Evolutionary conservation across 2,329 filamentous ascomycete genomes (phyloP).

Genomic region (Ophiostoma populinum): DNA sequence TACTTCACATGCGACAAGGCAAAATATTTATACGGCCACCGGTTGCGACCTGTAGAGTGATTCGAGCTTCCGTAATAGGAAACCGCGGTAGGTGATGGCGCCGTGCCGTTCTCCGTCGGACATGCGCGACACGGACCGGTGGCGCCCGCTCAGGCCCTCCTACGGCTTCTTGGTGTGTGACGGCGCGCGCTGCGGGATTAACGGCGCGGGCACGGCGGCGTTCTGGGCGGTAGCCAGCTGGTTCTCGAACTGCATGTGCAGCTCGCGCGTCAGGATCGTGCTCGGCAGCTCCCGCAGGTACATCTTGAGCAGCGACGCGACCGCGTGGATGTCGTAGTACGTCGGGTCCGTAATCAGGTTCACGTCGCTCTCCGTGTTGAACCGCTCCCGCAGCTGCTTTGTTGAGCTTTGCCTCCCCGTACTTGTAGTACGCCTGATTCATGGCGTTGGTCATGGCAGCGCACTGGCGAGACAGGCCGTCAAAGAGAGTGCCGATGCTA

Average conservation of each 20-base stretch:
- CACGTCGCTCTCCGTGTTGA: conserved; percentile 84
- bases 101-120: too few species aligned
- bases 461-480: too few species aligned
- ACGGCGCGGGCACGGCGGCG: too few species aligned
- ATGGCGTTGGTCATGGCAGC: too few species aligned
- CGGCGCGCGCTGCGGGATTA: conserved; percentile 62
- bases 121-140: conserved; percentile 27
- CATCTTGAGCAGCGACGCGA: conserved; percentile 83
- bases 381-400: conserved; percentile 78
- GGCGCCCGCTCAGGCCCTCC: conserved; percentile 47
- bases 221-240: too few species aligned
- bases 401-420: too few species aligned
- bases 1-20: too few species aligned
- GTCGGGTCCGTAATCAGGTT: conserved; percentile 68
- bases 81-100: too few species aligned
- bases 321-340: conserved; percentile 89
- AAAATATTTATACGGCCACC: too few species aligned
- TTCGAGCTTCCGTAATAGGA: not conserved
- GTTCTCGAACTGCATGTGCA: conserved; percentile 85
- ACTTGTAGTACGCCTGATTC: too few species aligned
- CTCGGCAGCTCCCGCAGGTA: conserved; percentile 85
- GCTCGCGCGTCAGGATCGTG: conserved; percentile 77
- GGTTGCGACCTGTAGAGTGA: not conserved
- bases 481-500: too few species aligned
- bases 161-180: conserved; percentile 79